A percentile compares a stretch with the other conserved stretches of the same genome.
phyloP scores from a whole-genome alignment of 805 yeast genomes.

The Wickerhamomyces subpelliculosus region DNA sequence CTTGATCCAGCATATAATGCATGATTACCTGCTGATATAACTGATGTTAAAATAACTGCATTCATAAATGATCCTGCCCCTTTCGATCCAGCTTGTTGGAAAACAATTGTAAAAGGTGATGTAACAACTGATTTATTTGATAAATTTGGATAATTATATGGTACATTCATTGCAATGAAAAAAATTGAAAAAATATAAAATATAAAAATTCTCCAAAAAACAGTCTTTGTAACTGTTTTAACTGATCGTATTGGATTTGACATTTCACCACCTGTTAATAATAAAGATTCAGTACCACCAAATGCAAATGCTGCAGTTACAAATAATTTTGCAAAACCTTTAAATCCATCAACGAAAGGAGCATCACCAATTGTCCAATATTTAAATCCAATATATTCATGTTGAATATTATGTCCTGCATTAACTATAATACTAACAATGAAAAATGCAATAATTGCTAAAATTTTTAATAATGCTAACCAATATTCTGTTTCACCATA shows the following conservation, averaged over 20 bases:
- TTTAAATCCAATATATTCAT: slow-evolving; percentile 39
- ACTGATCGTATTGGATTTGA: slow-evolving; percentile 43
- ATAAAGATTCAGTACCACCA: slow-evolving; percentile 48
- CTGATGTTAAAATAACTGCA: slow-evolving; percentile 39
- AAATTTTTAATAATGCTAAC: slow-evolving; percentile 55
- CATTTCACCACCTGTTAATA: slow-evolving; percentile 48
- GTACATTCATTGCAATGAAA: slow-evolving; percentile 43
- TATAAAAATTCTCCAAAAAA: slow-evolving; percentile 42
- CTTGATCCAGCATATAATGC: slow-evolving; percentile 31
- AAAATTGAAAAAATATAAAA: slow-evolving; percentile 38
- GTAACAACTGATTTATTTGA: slow-evolving; percentile 36
- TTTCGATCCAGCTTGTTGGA: slow-evolving; percentile 46
- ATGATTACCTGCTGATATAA: not conserved
- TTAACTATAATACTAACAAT: slow-evolving; percentile 39
- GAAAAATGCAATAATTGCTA: slow-evolving; percentile 48
- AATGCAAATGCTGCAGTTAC: slow-evolving; percentile 49
- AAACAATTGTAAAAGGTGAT: slow-evolving; percentile 57
- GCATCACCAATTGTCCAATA: slow-evolving; percentile 46
- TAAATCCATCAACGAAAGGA: slow-evolving; percentile 37
- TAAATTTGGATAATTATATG: slow-evolving; percentile 35
- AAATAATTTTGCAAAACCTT: slow-evolving; percentile 40
- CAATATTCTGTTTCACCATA: slow-evolving; percentile 55
- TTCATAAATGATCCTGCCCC: slow-evolving; percentile 54
- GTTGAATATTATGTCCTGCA: slow-evolving; percentile 32
- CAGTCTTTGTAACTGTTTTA: slow-evolving; percentile 43